Evolutionary conservation across 1,139 yeast species (phyloP).

Genomic region (Debaryomyces sp.): DNA sequence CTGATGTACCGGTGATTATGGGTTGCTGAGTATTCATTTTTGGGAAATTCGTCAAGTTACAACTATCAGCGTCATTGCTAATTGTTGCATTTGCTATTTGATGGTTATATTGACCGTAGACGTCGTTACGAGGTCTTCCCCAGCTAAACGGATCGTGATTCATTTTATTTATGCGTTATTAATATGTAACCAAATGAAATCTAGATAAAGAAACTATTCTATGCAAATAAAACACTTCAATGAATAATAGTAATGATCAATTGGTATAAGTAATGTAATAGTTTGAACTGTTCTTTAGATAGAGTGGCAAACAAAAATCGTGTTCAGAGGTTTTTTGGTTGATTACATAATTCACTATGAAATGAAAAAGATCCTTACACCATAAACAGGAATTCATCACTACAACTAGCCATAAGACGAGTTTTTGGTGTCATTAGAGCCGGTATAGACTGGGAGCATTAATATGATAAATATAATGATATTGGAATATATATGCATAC

Average conservation of each 20-base stretch:
- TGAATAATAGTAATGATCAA: not conserved
- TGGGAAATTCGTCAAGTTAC: conserved; percentile 49
- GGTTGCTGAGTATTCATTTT: conserved; percentile 90
- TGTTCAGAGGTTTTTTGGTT: not conserved
- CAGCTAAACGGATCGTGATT: conserved; percentile 93
- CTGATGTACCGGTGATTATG: conserved; percentile 95
- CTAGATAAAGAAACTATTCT: not conserved
- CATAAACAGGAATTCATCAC: not conserved
- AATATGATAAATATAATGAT: not conserved
- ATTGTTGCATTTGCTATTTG: conserved; percentile 62
- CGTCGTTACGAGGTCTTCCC: conserved; percentile 89
- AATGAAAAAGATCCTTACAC: not conserved
- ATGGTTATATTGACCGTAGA: conserved; percentile 78
- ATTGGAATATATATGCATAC: conserved; percentile 3
- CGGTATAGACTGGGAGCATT: not conserved
- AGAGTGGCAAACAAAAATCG: conserved; percentile 5
- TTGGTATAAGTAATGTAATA: not conserved
- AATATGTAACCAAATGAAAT: not conserved
- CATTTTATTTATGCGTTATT: conserved; percentile 44
- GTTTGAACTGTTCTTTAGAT: not conserved
- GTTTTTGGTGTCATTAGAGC: not conserved
- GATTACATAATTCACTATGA: not conserved
- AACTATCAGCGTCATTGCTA: conserved; percentile 15
- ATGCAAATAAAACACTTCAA: not conserved
- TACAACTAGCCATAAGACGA: not conserved